Percentiles rank a stretch among this genome's conserved stretches.
phyloP scores from a whole-genome alignment of 2,329 filamentous ascomycete genomes.

The Bertia moriformis region DNA sequence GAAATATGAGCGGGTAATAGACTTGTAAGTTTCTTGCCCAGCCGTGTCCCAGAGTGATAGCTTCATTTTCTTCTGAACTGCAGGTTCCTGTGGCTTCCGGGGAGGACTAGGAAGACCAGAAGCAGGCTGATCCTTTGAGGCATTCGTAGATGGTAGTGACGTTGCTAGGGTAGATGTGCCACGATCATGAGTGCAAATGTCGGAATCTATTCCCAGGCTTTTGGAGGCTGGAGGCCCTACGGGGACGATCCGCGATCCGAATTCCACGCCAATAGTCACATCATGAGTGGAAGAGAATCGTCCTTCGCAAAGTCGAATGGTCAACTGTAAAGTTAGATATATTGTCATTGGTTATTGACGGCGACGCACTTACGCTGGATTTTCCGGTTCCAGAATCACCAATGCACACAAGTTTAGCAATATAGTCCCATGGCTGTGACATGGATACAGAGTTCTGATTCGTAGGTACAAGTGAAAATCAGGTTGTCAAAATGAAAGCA shows the following conservation, averaged over 20 bases:
- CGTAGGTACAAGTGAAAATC: no score
- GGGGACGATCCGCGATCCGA: conserved; percentile 52
- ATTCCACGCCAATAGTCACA: conserved; percentile 59
- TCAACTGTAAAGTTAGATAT: conserved; percentile 30
- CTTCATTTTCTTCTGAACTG: conserved; percentile 69
- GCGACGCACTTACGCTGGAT: conserved; percentile 34
- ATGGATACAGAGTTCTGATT: conserved; percentile 15
- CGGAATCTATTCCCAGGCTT: conserved; percentile 8
- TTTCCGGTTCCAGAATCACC: conserved; percentile 53
- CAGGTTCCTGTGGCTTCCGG: conserved; percentile 7
- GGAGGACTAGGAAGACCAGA: conserved; percentile 1
- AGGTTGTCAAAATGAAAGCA: no score
- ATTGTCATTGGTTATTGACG: background rate
- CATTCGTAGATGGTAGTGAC: background rate
- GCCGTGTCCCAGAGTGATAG: conserved; percentile 90
- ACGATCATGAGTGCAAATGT: no score
- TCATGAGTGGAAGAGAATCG: conserved; percentile 55
- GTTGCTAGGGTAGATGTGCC: background rate
- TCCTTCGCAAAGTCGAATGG: conserved; percentile 56
- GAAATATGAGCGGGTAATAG: conserved; percentile 86
- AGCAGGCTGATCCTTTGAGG: background rate
- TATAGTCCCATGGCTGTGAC: conserved; percentile 50
- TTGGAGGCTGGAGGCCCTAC: conserved; percentile 45
- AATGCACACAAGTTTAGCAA: conserved; percentile 53
- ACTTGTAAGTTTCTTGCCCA: conserved; percentile 94